Base-by-base conservation (phyloP, 495 filamentous ascomycete genomes). In the Viridothelium virens region DNA sequence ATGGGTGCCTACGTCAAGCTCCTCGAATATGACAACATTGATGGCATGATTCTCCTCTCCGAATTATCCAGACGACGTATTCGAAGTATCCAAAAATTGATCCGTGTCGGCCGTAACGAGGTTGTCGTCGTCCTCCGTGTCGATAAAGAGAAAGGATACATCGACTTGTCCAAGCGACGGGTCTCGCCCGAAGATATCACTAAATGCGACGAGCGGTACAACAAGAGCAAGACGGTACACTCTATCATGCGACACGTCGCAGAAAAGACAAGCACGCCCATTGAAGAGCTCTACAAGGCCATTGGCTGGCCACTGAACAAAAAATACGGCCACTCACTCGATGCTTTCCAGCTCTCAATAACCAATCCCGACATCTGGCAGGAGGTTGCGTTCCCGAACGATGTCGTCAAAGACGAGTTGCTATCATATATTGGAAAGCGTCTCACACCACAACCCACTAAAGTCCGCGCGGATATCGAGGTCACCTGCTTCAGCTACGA, bases 1-100 rank as follows among this genome's bases (percentile, higher is more conserved):
- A 98, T 98, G 94, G 94, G 94, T 71, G 94, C 94, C 70, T 98
- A 98, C 76, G 94, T 98, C 74, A 98, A 98, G 81, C 87, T 98
- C 37, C 87, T 98, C 71, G 94, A 98, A 80, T 98, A 98, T 78
- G 94, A 97, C 77, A 96, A 97, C 80, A 98, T 98, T 78, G 94
- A 98, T 76, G 94, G 94, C 82, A 98, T 98, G 94, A 98, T 98
- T 69, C 83, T 98, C 61, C 89, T 98, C 68, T 94, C 89, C 71
- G 94, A 98, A 77, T 85, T 98, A 61, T 97, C 95, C 36, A 85
- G 94, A 78, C 87, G 94, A 79, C 93, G 94, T 84, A 98, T 98
- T 72, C 82, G 94, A 79, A 91, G 87, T 85, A 98, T 98, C 74
- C 94, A 98, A 77, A 98, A 98, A 82, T 86, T 98, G 62, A 98